Base-by-base conservation (phyloP, 495 filamentous ascomycete genomes). In the Tuber magnatum region DNA sequence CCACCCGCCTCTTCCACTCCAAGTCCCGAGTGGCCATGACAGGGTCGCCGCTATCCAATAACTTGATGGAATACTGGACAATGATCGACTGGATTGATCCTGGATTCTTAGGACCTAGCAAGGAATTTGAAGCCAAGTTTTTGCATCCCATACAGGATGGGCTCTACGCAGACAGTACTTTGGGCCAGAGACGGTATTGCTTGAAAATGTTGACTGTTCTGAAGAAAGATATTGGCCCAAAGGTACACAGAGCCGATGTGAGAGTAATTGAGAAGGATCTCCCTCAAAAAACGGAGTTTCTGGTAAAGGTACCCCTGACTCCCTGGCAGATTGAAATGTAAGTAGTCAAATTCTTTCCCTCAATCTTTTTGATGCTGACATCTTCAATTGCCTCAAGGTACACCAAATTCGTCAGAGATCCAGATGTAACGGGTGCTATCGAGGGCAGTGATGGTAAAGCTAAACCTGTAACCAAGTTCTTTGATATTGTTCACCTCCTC, bases 1-100 rank as follows among this genome's bases (percentile, higher is more conserved):
- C 87, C 35, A 85, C 89, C 7, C 83, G 83, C 18, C 82, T 84
- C 16, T 90, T 97, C 76, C 85, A 82, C 71, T 91, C 94, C 0
- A 88, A 83, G 73, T 91, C 87, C 75, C 90, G 94, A 18, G 92
- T 98, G 80, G 94, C 93, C 3, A 84, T 97, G 76, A 97, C 94
- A 0, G 94, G 94, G 0, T 94, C 94, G 0, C 94, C 94, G 14
- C 82, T 98, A 28, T 89, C 91, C 0, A 98, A 97, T 80, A 91
- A 92, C 48, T 87, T 97, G 2, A 82, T 86, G 61, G 94, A 98
- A 76, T 97, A 97, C 80, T 93, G 90, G 79, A 83, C 90, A 12
- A 91, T 97, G 89, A 91, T 98, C 71, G 89, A 94, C 72, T 98
- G 94, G 94, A 89, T 95, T 46, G 88, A 92, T 6, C 91, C 93